These are phyloP conservation scores for Phialophora expanda DNA, from an alignment of 2,329 filamentous ascomycete species.

Conservation along the genomic window DNA sequence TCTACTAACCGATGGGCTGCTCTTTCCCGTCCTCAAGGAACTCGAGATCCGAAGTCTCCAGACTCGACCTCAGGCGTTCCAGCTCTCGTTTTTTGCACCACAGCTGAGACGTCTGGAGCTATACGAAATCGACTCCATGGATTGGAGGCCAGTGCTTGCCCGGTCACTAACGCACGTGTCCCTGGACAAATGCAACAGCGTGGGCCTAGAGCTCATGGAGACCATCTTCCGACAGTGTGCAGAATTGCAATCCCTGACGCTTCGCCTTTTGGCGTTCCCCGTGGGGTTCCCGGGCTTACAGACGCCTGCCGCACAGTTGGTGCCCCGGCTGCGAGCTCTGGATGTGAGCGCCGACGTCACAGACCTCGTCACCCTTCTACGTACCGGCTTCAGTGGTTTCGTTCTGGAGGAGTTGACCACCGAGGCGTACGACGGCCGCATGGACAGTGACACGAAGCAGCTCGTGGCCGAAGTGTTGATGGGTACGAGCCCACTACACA, in stretches of 20 bases:
- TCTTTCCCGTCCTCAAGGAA: background rate
- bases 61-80: background rate
- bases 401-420: background rate
- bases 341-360: background rate
- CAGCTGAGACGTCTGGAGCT: background rate
- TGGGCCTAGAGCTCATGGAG: background rate
- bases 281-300: background rate
- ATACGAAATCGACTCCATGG: background rate
- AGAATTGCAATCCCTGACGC: background rate
- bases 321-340: background rate
- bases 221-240: constrained; percentile 1
- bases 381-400: constrained; percentile 1
- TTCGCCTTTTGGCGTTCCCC: background rate
- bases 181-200: background rate
- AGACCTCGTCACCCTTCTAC: constrained; percentile 4
- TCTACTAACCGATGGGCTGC: background rate
- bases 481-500: background rate
- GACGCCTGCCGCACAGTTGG: background rate
- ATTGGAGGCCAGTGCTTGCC: background rate
- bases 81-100: background rate
- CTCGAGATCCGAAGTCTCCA: background rate
- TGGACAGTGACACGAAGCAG: constrained; percentile 1
- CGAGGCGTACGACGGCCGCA: background rate
- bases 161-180: background rate
- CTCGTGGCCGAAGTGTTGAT: constrained; percentile 6